Evolutionary conservation across 768 basidiomycete genomes (phyloP).

Genomic region (Collybiopsis confluens): DNA sequence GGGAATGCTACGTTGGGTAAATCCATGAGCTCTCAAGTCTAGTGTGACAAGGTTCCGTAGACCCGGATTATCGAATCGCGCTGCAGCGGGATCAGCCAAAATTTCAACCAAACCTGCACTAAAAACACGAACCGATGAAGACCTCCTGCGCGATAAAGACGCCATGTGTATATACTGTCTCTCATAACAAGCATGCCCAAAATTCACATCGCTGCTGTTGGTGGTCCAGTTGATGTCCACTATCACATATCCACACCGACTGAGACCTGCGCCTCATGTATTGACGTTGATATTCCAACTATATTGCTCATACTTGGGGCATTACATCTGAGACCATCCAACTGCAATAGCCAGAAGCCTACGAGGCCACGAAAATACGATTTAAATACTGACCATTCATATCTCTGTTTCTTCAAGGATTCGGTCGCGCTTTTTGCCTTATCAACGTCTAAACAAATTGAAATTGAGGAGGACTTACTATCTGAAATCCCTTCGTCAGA

Average conservation of each 20-base stretch:
- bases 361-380: background rate
- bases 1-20: slow-evolving; percentile 23
- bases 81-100: slow-evolving; percentile 11
- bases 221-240: too few relatives aligned
- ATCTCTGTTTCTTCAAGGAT: too few relatives aligned
- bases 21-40: slow-evolving; percentile 30
- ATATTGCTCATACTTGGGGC: background rate
- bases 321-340: background rate
- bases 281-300: background rate
- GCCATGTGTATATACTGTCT: slow-evolving; percentile 25
- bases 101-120: too few relatives aligned
- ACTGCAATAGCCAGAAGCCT: background rate
- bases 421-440: too few relatives aligned
- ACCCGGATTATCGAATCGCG: slow-evolving; percentile 25
- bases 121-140: slow-evolving; percentile 27
- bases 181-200: too few relatives aligned
- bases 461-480: too few relatives aligned
- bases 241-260: too few relatives aligned
- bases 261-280: too few relatives aligned
- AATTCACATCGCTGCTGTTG: too few relatives aligned
- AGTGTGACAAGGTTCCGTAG: slow-evolving; percentile 33
- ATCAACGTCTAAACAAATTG: too few relatives aligned
- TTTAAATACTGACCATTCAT: too few relatives aligned
- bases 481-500: too few relatives aligned
- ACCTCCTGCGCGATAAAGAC: slow-evolving; percentile 28